Evolutionary conservation across 768 basidiomycete genomes (phyloP), one percentile per base, ranked within the genome.

Genomic region (Termitomyces sp.): DNA sequence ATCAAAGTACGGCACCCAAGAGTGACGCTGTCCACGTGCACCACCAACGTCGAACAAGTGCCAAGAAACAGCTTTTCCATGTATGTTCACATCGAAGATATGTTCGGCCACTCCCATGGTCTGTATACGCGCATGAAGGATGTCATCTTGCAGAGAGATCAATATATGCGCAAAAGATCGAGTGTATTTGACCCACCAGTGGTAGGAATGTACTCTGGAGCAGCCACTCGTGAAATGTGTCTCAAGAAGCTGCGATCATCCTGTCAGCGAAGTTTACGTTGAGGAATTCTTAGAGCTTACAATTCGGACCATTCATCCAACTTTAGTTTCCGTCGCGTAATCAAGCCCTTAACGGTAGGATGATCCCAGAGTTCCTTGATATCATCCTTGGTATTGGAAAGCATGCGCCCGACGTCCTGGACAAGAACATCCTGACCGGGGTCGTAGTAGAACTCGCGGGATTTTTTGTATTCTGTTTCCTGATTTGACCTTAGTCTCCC

Each of bases 31-130:
- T 29, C 86, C 85, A 56, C 86, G 74, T 41, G 84, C 84, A 53
- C 87, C 86, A 56, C 88, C 85, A 16, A 89, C 85, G 58, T 88
- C 87, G 71, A 73, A 88, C 15, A 89, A 73, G 64, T 85, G 83
- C 86, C 85, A 88, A 13, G 86, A 84, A 12, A 90, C 86, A 25
- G 75, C 71, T 66, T 86, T 91, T 13, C 89, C 88, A 58, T 89
- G 87, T 39, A 91, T 82, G 44, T 86, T 83, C 29, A 93, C 86
- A 52, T 90, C 88, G 61, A 93, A 93, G 29, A 85, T 75, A 60
- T 93, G 90, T 67, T 93, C 91, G 0, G 88, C 80, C 4, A 94
- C 86, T 0, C 91, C 91, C 85, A 94, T 91, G 7, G 91, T 94
- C 65, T 92, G 92, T 50, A 94, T 88, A 33, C 91, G 86, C n/a